A percentile compares a stretch with the other conserved stretches of the same genome.
These are phyloP conservation scores for Trichoderma parareesei DNA, from an alignment of 495 filamentous ascomycete genomes.

Conservation along the genomic window DNA sequence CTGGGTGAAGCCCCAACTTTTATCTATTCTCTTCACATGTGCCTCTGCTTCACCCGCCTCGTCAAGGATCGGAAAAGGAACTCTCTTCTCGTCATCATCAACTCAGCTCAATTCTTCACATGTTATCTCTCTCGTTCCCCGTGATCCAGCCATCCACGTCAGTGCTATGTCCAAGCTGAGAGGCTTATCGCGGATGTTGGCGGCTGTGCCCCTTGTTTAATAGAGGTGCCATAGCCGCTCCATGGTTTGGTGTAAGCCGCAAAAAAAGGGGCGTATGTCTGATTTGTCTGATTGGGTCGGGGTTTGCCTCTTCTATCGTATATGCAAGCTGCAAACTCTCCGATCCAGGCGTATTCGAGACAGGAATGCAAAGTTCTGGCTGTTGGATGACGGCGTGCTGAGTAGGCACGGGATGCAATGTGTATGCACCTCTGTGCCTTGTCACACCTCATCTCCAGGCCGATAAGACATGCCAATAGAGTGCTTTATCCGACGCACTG, in stretches of 20 bases:
- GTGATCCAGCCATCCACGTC: background rate
- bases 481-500: too few species aligned
- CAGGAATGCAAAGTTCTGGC: too few species aligned
- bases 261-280: background rate
- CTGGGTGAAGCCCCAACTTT: background rate
- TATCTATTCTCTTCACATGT: background rate
- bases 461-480: too few species aligned
- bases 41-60: background rate
- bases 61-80: background rate
- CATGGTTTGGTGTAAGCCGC: background rate
- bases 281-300: background rate
- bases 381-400: too few species aligned
- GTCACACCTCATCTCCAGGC: too few species aligned
- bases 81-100: background rate
- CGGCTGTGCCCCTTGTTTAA: background rate
- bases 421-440: too few species aligned
- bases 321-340: too few species aligned
- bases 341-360: too few species aligned
- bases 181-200: conserved; percentile 3
- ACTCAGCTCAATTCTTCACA: background rate
- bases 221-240: background rate
- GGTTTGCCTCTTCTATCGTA: too few species aligned
- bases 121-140: background rate
- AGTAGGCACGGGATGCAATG: background rate
- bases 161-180: background rate